Evolutionary conservation across 2,329 filamentous ascomycete genomes (phyloP), one percentile per base, ranked within the genome.

Genomic region (Aspergillus sp.): DNA sequence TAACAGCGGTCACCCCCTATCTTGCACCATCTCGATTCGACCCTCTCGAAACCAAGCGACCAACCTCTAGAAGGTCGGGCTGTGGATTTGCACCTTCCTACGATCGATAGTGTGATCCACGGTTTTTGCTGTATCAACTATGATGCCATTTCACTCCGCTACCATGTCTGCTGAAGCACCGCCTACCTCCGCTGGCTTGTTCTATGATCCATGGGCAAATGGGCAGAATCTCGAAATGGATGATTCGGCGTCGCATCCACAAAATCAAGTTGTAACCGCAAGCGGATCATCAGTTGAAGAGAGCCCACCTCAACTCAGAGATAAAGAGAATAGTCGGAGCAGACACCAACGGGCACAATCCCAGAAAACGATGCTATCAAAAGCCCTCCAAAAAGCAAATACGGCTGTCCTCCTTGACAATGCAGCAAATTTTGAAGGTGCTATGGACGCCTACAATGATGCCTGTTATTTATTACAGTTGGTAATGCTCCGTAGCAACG

Each of bases 291-390:
- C 57, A 19, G 52, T 55, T 30, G 60, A 57, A 39, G 61, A 58
- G 33, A 59, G 58, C 26, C 59, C 57, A 5, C 50, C 52, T 10
- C 57, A 55, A 8, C 53, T 55, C n/a, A 51, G 53, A 19, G 60
- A 58, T 34, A 53, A 39, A 29, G 59, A 62, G n/a, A 54, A 52
- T 1, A 55, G 56, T 4, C 57, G 57, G 30, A 63, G 61, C 19
- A 56, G 58, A 49, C 64, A 64, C 52, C 65, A 68, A 48, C 66
- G 69, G 51, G 68, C 66, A n/a, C 80, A 80, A 9, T 88, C 86
- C 1, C 86, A 97, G 65, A 97, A 96, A 73, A 86, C 84, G 7
- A 97, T 97, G 90, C 77, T 98, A 33, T 95, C 91, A n/a, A 87
- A 86, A 57, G 93, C 93, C 0, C 73, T 98, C 46, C 86, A 94